A percentile compares a stretch with the other conserved stretches of the same genome.
Evolutionary conservation across 352 stramenopile species (phyloP).

Genomic region (Phytophthora pseudosyringae): DNA sequence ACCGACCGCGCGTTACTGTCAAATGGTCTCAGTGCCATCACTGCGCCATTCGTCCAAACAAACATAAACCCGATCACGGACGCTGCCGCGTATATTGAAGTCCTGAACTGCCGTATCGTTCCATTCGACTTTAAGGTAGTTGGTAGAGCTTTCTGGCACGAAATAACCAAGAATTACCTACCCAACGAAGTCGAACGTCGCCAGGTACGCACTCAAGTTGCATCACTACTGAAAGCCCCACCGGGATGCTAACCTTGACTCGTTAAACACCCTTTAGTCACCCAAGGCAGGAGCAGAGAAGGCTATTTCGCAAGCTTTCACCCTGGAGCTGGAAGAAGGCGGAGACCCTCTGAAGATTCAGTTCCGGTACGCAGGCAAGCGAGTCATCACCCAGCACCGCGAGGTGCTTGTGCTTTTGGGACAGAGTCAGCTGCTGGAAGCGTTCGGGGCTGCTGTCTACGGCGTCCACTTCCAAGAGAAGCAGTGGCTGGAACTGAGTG

Average conservation of each 20-base stretch:
- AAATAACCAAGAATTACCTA: conserved; percentile 6
- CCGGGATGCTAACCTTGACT: too few species aligned
- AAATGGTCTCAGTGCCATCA: not conserved
- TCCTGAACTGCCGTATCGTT: conserved; percentile 1
- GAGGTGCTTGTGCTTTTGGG: conserved; percentile 7
- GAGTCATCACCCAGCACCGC: not conserved
- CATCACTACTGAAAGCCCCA: too few species aligned
- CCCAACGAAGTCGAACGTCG: not conserved
- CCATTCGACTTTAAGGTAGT: conserved; percentile 7
- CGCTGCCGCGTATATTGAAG: not conserved
- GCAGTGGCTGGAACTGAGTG: conserved; percentile 4
- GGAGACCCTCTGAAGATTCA: not conserved
- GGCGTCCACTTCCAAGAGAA: conserved; percentile 10
- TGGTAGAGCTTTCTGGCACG: conserved; percentile 4
- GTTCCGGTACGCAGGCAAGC: conserved; percentile 10
- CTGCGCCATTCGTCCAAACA: not conserved
- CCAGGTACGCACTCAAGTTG: not conserved
- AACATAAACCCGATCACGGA: conserved; percentile 3
- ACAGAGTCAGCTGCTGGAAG: conserved; percentile 5
- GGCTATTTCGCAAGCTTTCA: not conserved
- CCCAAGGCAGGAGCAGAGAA: not conserved
- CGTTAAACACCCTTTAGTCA: not conserved
- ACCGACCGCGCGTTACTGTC: not conserved
- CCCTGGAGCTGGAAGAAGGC: conserved; percentile 1
- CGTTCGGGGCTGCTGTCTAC: not conserved